Conservation (phyloP, 306 rosid genomes). For the Gillenia trifoliata region DNA sequence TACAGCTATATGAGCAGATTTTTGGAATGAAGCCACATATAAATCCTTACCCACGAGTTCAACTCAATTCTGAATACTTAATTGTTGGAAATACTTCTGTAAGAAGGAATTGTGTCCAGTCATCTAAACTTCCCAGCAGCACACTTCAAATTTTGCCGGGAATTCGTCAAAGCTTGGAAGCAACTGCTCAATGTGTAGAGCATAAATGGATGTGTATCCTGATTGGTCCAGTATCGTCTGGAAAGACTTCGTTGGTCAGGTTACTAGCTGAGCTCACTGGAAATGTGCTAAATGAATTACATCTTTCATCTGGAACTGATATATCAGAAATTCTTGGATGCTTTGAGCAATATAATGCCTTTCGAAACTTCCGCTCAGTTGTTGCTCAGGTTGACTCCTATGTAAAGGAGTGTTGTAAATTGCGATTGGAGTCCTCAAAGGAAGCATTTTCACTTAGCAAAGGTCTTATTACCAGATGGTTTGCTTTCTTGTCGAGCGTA, state of each 20-base stretch:
- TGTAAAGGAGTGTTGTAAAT: constrained; percentile 50
- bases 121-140: constrained; percentile 30
- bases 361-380: constrained; percentile 52
- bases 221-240: constrained; percentile 78
- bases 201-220: constrained; percentile 88
- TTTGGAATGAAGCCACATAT: constrained; percentile 53
- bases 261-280: constrained; percentile 84
- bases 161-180: constrained; percentile 76
- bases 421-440: constrained; percentile 37
- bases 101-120: constrained; percentile 47
- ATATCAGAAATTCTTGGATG: constrained; percentile 91
- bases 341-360: constrained; percentile 83
- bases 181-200: constrained; percentile 72
- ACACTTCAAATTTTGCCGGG: constrained; percentile 60
- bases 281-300: constrained; percentile 69
- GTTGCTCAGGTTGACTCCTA: constrained; percentile 51
- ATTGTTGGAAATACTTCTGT: constrained; percentile 61
- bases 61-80: constrained; percentile 38
- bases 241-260: constrained; percentile 82
- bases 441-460: constrained; percentile 25
- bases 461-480: constrained; percentile 49
- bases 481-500: constrained; percentile 34
- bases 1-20: constrained; percentile 56
- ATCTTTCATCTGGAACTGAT: constrained; percentile 91
- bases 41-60: constrained; percentile 77